phyloP scores from a whole-genome alignment of 192 early-diverging fungal genomes.

The Backusella westeae region DNA sequence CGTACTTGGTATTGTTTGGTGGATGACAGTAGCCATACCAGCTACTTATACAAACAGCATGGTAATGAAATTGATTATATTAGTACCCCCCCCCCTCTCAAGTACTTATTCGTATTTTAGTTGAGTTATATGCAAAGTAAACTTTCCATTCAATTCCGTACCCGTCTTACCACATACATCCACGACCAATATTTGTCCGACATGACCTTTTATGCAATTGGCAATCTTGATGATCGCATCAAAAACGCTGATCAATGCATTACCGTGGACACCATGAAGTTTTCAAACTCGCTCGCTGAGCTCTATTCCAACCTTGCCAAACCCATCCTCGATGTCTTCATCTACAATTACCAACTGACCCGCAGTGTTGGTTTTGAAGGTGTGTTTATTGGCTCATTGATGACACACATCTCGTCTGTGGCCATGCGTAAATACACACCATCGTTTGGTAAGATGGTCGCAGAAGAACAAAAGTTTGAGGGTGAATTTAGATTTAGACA shows the following conservation, averaged over 20 bases:
- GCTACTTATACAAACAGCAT: constrained; percentile 97
- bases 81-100: no score
- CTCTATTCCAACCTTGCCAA: constrained; percentile 96
- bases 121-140: constrained; percentile 75
- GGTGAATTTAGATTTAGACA: constrained; percentile 96
- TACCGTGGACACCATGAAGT: constrained; percentile 89
- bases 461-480: constrained; percentile 87
- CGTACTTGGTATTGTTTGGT: constrained; percentile 78
- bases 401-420: constrained; percentile 75
- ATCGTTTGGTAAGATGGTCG: constrained; percentile 95
- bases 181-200: constrained; percentile 83
- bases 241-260: constrained; percentile 88
- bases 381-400: constrained; percentile 76
- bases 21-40: constrained; percentile 92
- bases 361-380: constrained; percentile 81
- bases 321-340: constrained; percentile 89
- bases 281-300: constrained; percentile 81
- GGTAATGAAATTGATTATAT: constrained; percentile 39
- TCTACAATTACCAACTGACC: constrained; percentile 89
- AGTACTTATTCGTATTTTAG: constrained; percentile 14
- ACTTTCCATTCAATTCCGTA: constrained; percentile 77
- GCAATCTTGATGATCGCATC: constrained; percentile 92
- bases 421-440: constrained; percentile 86
- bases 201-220: constrained; percentile 93
- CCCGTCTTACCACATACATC: constrained; percentile 84